A percentile compares a stretch with the other conserved stretches of the same genome.
These are phyloP conservation scores for Amoeboaphelidium protococcarum DNA, from an alignment of 371 early-diverging fungal species.

Conservation along the genomic window DNA sequence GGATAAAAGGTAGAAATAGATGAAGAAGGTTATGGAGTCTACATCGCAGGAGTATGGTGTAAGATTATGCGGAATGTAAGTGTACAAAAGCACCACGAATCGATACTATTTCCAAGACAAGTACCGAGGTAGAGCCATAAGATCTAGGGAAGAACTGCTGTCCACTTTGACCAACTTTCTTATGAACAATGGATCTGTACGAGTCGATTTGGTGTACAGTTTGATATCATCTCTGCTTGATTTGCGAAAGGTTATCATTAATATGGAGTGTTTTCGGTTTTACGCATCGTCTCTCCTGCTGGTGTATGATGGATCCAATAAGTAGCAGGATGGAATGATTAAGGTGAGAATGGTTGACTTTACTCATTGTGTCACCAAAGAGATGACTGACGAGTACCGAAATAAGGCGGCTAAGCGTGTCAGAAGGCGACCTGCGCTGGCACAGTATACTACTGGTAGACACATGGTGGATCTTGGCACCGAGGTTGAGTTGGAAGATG, in stretches of 20 bases:
- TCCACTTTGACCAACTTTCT: neutral
- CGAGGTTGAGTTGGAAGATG: neutral
- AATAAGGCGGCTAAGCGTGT: too few relatives aligned
- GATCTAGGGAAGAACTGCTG: neutral
- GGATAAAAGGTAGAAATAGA: constrained; percentile 58
- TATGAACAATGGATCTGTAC: neutral
- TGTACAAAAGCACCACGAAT: constrained; percentile 37
- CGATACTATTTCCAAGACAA: constrained; percentile 58
- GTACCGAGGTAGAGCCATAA: constrained; percentile 47
- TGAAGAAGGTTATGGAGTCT: constrained; percentile 56
- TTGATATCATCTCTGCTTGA: constrained; percentile 14
- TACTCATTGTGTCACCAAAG: neutral
- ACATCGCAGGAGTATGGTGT: constrained; percentile 74
- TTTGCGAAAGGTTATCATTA: constrained; percentile 33
- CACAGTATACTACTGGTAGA: too few relatives aligned
- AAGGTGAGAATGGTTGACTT: constrained; percentile 1
- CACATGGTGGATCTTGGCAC: neutral
- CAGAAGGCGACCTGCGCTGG: too few relatives aligned
- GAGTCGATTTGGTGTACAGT: neutral
- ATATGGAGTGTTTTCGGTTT: constrained; percentile 54
- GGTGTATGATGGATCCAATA: constrained; percentile 36
- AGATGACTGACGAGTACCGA: too few relatives aligned
- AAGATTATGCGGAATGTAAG: constrained; percentile 90
- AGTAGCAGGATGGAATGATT: neutral
- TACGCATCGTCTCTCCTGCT: constrained; percentile 61